Conservation (phyloP, 345 rosid genomes). For the Eucalyptus grandis region DNA sequence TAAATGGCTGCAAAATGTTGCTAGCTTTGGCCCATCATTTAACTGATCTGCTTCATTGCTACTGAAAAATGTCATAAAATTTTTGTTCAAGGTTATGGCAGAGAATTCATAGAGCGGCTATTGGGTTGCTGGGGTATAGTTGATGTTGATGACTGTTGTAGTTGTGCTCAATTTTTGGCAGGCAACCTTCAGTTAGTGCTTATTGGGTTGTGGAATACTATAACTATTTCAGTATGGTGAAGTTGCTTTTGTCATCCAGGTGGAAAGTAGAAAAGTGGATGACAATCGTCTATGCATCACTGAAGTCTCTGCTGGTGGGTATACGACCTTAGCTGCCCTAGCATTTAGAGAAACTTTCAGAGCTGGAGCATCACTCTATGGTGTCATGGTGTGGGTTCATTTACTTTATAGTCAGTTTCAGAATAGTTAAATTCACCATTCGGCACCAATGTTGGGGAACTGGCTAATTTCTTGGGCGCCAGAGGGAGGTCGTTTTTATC, state of each 20-base stretch:
- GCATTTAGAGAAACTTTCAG: conserved; percentile 79
- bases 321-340: conserved; percentile 82
- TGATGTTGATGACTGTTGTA: conserved; percentile 91
- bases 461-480: background rate
- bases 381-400: conserved; percentile 35
- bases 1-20: background rate
- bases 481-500: background rate
- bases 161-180: conserved; percentile 84
- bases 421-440: background rate
- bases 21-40: background rate
- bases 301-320: conserved; percentile 97
- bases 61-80: background rate
- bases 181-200: background rate
- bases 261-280: conserved; percentile 68
- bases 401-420: background rate
- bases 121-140: conserved; percentile 72
- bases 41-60: background rate
- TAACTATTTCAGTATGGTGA: background rate
- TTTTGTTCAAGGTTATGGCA: conserved; percentile 66
- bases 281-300: conserved; percentile 69
- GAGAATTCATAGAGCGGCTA: conserved; percentile 83
- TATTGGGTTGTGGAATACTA: background rate
- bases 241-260: conserved; percentile 24
- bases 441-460: background rate
- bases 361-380: conserved; percentile 88